Evolutionary conservation across 345 rosid genomes (phyloP).

Genomic region (Eutrema japonicum): DNA sequence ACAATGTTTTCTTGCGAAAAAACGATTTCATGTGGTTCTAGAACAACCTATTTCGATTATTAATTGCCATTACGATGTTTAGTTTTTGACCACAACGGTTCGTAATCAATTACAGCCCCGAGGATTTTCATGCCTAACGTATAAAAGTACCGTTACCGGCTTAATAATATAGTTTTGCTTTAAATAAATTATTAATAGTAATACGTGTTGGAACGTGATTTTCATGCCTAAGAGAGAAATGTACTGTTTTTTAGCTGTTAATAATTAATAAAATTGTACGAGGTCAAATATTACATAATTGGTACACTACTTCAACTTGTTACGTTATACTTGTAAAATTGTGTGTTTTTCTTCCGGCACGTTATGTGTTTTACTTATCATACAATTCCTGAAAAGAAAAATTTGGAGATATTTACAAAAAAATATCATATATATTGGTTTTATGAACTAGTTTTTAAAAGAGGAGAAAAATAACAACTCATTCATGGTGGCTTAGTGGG

Average conservation of each 20-base stretch:
- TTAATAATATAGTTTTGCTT: too few species aligned
- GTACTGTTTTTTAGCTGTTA: neutral
- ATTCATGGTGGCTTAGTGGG: neutral
- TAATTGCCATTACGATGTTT: neutral
- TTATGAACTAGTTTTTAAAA: neutral
- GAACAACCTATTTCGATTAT: too few species aligned
- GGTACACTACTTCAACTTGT: neutral
- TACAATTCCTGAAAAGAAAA: neutral
- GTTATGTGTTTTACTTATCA: neutral
- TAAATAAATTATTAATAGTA: neutral
- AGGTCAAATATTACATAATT: too few species aligned
- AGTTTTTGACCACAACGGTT: constrained; percentile 18
- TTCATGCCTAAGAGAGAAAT: constrained; percentile 1
- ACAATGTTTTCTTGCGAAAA: too few species aligned
- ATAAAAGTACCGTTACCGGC: constrained; percentile 4
- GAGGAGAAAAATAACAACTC: neutral
- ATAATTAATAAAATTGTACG: neutral
- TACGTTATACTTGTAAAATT: constrained; percentile 2
- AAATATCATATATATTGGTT: too few species aligned
- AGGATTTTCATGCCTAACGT: constrained; percentile 15
- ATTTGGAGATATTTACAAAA: too few species aligned
- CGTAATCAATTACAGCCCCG: neutral
- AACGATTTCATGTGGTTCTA: too few species aligned
- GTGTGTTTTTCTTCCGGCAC: neutral
- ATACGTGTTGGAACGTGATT: too few species aligned